Base-by-base conservation (phyloP, 768 basidiomycete species). In the Dacryopinax spathularia region DNA sequence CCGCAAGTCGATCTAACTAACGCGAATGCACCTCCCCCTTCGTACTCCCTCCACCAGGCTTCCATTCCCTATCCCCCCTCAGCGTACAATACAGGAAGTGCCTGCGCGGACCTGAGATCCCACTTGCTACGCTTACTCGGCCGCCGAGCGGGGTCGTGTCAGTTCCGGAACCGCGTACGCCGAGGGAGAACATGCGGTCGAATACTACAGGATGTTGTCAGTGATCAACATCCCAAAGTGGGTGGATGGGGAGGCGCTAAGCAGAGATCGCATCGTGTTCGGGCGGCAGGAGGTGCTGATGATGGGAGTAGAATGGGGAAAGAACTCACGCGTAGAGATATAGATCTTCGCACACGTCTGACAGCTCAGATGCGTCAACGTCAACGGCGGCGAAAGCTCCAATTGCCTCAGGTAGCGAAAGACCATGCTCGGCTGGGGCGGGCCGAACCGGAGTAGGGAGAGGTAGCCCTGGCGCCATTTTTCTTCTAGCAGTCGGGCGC, bases 401-500 rank as follows among this genome's bases (percentile, higher is more conserved):
- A 97, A 79, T 73, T 86, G 87, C 48, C 93, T 83, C 34, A 95
- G 81, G 75, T 92, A 95, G 31, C 94, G 88, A 71, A 86, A 93
- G 25, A 92, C 88, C 87, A 94, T 91, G 33, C 88, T 89, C 0
- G 91, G 90, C 75, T 91, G 90, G 64, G 87, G 88, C 1, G 89
- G 88, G 5, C 88, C 92, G 73, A 92, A 93, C 41, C 91, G 83
- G 72, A 91, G 90, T 7, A 91, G 86, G 20, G 90, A 83, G 41
- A 85, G 81, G 69, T 93, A 93, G 0, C 90, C 91, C 69, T 90
- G 89, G 39, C 84, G 78, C 91, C 92, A 97, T 72, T 94, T 95
- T 65, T 97, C 93, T 68, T 95, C 92, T 7, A 96, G 79, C 3
- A 89, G 75, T 13, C 86, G 83, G 18, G 93, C 94, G 71, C 93